A percentile compares a stretch with the other conserved stretches of the same genome.
These are phyloP conservation scores for Dimargaris xerosporica DNA, from an alignment of 192 early-diverging fungal species.

Conservation along the genomic window DNA sequence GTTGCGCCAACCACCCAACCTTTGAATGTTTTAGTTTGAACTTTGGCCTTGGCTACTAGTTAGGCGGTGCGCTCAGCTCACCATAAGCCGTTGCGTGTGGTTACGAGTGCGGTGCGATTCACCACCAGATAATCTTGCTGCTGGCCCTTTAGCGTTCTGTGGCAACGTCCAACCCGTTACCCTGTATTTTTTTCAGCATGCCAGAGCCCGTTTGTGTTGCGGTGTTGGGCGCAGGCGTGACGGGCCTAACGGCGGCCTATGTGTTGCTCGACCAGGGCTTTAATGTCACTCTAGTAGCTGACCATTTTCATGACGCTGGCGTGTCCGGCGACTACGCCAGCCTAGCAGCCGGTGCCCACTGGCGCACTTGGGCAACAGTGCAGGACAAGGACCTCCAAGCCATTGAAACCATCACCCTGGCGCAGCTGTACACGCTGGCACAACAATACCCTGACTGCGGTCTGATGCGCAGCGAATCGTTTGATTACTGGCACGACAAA, in stretches of 20 bases:
- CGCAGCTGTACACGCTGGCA: conserved; percentile 16
- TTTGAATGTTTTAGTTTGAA: no score
- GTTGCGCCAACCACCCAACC: no score
- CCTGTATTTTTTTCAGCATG: no score
- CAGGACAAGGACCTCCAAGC: conserved; percentile 24
- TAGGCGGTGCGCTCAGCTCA: no score
- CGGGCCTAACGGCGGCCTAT: conserved; percentile 37
- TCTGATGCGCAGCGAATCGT: conserved; percentile 12
- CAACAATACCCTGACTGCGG: conserved; percentile 14
- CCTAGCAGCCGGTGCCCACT: conserved; percentile 46
- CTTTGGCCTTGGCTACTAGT: no score
- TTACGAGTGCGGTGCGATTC: no score
- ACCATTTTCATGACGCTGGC: conserved; percentile 13
- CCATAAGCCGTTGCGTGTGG: no score
- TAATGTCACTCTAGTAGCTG: conserved; percentile 28
- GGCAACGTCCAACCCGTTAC: no score
- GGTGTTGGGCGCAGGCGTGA: conserved; percentile 43
- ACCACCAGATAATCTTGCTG: no score
- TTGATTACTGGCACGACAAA: conserved; percentile 3
- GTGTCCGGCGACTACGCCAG: conserved; percentile 19
- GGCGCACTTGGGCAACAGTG: conserved; percentile 36
- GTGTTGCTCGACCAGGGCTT: conserved; percentile 22
- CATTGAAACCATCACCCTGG: conserved; percentile 19
- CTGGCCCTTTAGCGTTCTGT: no score
- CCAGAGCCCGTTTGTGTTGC: conserved; percentile 10